Base-by-base conservation (phyloP, 805 yeast species). In the Kregervanrija pseudodelftensis region DNA sequence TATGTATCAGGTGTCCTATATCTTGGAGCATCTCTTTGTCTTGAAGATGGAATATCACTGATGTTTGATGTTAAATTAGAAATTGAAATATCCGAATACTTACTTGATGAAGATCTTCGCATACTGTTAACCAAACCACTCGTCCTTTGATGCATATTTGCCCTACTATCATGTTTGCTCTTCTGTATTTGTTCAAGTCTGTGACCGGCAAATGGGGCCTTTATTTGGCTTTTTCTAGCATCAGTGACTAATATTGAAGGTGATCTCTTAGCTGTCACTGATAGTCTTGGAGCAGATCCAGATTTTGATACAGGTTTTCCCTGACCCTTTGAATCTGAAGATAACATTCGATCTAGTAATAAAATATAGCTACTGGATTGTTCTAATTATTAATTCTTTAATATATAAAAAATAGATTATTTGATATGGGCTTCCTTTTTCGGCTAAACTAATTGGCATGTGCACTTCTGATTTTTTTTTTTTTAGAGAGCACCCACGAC, bases 181-280 rank as follows among this genome's bases (percentile, higher is more conserved):
- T 54, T 46, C 41, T 49, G 54, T 34, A 57, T 50, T 42, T 49
- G 45, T 22, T 54, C 57, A 32, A 54, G 46, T 50, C 66, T 66
- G 43, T 74, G 79, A 33, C 91, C 90, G 1, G 93, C 93, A 72
- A 80, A 86, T 1, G 93, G 95, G 0, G 91, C 93, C 49, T 71
- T 70, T 16, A 68, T 63, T 44, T 64, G 69, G 47, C 68, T 68
- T 43, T 79, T 73, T 48, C 98, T 71, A 2, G 86, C 79, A 65
- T 90, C 98, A 0, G 98, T 91, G 34, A 90, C 98, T 46, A 90
- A 72, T 57, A 90, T 90, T 1, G 96, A 86, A 10, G 98, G 97
- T 30, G 96, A 86, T 55, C 97, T 67, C 55, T 85, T 86, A 11
- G 95, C 87, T 5, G 85, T 80, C 8, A 22, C 28, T 2, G 28